phyloP scores from a whole-genome alignment of 2,329 filamentous ascomycete species.

The Calycina herbarum region DNA sequence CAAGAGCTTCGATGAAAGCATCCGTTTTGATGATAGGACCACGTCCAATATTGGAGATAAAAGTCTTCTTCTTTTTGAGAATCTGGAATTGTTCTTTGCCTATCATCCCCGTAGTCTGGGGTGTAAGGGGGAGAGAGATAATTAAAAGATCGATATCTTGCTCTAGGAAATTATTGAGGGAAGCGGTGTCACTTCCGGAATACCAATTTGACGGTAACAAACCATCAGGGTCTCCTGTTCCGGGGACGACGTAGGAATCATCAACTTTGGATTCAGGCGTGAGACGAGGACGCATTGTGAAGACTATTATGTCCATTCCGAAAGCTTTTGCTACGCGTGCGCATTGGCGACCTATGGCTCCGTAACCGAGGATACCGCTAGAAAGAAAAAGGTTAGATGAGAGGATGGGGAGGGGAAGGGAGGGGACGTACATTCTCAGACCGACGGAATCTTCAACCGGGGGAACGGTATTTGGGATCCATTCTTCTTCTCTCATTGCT shows the following conservation, averaged over 20 bases:
- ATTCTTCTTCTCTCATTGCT: constrained; percentile 35
- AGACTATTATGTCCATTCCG: constrained; percentile 73
- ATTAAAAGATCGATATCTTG: constrained; percentile 54
- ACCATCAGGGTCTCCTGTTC: constrained; percentile 58
- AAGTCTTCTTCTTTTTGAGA: constrained; percentile 50
- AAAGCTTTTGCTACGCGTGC: constrained; percentile 61
- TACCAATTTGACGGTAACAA: constrained; percentile 53
- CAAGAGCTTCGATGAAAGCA: constrained; percentile 57
- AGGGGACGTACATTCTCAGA: constrained; percentile 1
- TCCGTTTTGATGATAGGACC: constrained; percentile 59
- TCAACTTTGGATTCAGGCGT: constrained; percentile 67
- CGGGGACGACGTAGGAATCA: constrained; percentile 64
- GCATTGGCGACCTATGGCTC: constrained; percentile 53
- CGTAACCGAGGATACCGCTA: constrained; percentile 47
- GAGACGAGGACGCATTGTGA: constrained; percentile 67
- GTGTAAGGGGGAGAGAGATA: constrained; percentile 52
- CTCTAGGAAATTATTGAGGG: constrained; percentile 51
- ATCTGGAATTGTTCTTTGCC: constrained; percentile 50
- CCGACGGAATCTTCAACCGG: constrained; percentile 9
- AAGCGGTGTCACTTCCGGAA: constrained; percentile 44
- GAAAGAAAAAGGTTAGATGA: background rate
- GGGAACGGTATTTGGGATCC: constrained; percentile 23
- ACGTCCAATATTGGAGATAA: constrained; percentile 62
- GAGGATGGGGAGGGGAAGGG: too few relatives aligned
- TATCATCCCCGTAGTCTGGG: constrained; percentile 51